Evolutionary conservation across 768 basidiomycete species (phyloP).

Genomic region (Antrodiella citrinella): DNA sequence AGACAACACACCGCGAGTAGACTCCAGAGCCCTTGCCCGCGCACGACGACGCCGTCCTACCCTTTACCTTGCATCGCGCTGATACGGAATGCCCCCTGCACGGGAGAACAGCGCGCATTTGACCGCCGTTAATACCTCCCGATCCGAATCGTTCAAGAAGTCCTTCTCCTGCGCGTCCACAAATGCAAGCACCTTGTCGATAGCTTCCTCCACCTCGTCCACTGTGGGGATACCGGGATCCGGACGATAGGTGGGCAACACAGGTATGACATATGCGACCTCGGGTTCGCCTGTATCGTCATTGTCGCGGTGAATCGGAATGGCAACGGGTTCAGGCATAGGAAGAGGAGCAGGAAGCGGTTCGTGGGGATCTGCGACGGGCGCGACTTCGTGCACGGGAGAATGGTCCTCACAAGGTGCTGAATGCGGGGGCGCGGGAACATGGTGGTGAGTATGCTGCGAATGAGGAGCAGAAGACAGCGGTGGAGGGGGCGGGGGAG

Average conservation of each 20-base stretch:
- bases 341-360: neutral
- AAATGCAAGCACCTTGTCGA: constrained; percentile 46
- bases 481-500: no score
- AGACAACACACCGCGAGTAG: neutral
- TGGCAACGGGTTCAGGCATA: constrained; percentile 2
- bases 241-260: constrained; percentile 6
- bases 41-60: neutral
- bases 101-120: neutral
- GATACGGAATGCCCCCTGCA: neutral
- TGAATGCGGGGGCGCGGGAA: neutral
- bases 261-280: constrained; percentile 5
- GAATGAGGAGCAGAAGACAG: neutral
- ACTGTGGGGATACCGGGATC: constrained; percentile 25
- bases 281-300: constrained; percentile 2
- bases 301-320: constrained; percentile 3
- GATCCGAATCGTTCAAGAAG: constrained; percentile 24
- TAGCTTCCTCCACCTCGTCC: constrained; percentile 44
- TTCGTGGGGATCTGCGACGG: constrained; percentile 3
- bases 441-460: neutral
- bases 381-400: neutral
- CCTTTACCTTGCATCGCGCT: neutral
- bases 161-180: constrained; percentile 41
- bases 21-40: neutral
- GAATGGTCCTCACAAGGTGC: neutral
- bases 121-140: neutral